A percentile compares a stretch with the other conserved stretches of the same genome.
phyloP scores from a whole-genome alignment of 495 filamentous ascomycete species.

The Penicillium odoratum region DNA sequence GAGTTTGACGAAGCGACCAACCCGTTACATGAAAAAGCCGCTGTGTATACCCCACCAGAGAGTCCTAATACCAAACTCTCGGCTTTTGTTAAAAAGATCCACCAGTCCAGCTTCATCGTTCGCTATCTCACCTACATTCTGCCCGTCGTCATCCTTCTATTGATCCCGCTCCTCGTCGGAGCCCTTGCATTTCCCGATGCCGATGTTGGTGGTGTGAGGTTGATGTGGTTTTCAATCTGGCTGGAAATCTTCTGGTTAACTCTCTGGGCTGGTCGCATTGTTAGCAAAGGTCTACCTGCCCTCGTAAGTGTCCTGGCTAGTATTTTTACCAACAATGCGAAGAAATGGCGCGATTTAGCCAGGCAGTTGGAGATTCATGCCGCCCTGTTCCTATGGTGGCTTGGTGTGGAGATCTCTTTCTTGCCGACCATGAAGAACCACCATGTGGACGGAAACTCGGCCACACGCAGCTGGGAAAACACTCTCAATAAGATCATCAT shows the following conservation, averaged over 20 bases:
- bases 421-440: slow-evolving; percentile 68
- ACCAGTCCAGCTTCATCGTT: slow-evolving; percentile 72
- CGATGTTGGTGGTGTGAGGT: slow-evolving; percentile 70
- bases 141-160: slow-evolving; percentile 68
- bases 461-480: slow-evolving; percentile 65
- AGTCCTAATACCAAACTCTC: slow-evolving; percentile 63
- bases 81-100: slow-evolving; percentile 64
- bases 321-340: slow-evolving; percentile 80
- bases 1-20: slow-evolving; percentile 80
- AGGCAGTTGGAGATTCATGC: slow-evolving; percentile 82
- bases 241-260: slow-evolving; percentile 91
- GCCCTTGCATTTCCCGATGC: slow-evolving; percentile 62
- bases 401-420: slow-evolving; percentile 72
- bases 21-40: slow-evolving; percentile 69
- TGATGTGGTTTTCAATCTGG: slow-evolving; percentile 95
- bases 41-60: slow-evolving; percentile 66
- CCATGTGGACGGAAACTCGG: slow-evolving; percentile 58
- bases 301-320: slow-evolving; percentile 66
- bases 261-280: slow-evolving; percentile 79
- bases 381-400: slow-evolving; percentile 90
- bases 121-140: slow-evolving; percentile 88
- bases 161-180: slow-evolving; percentile 82
- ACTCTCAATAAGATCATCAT: slow-evolving; percentile 87
- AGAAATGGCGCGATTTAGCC: slow-evolving; percentile 92
- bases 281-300: slow-evolving; percentile 72